Base-by-base conservation (phyloP, 495 filamentous ascomycete genomes). In the Penicillium waksmanii region DNA sequence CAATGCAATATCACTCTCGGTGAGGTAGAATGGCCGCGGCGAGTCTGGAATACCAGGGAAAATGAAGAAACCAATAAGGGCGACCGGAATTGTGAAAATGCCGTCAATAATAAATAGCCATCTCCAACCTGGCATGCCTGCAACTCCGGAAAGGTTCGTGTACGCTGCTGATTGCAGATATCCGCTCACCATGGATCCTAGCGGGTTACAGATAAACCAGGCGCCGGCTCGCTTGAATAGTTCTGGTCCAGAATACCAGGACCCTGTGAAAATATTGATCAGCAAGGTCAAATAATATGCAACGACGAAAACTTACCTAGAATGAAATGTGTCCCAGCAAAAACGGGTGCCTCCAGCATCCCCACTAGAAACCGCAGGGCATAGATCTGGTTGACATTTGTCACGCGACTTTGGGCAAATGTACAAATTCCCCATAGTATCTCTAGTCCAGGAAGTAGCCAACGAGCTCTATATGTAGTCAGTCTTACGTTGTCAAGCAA, bases 341-440 rank as follows among this genome's bases (percentile, higher is more conserved):
- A 78, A 0, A 84, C 74, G 11, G 72, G 72, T 2, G 72, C 72
- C 56, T 75, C 72, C 1, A 75, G 60, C 66, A 70, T 70, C 0
- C 82, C 83, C 21, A 86, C 80, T 18, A 87, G 72, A 60, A 85
- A 82, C 9, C 83, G 73, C 25, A 87, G 60, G 5, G 76, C 83
- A 46, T 85, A 85, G 1, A 73, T 59, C 53, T 79, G 68, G 1
- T 58, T 58, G 13, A 73, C 61, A 34, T 73, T 66, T 51, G 67
- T 68, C 2, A 69, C 69, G 11, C 66, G 66, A 54, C 76, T 80
- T 27, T 78, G 76, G 9, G 77, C 73, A 53, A 69, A 69, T 12
- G 66, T 70, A 13, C 65, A 69, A 2, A 68, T 68, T 42, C 65
- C 65, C 64, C 64, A 71, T 10, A 66, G 59, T n/a, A 72, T 40